phyloP scores from a whole-genome alignment of 2,329 filamentous ascomycete genomes.

The Colletotrichum sp. region DNA sequence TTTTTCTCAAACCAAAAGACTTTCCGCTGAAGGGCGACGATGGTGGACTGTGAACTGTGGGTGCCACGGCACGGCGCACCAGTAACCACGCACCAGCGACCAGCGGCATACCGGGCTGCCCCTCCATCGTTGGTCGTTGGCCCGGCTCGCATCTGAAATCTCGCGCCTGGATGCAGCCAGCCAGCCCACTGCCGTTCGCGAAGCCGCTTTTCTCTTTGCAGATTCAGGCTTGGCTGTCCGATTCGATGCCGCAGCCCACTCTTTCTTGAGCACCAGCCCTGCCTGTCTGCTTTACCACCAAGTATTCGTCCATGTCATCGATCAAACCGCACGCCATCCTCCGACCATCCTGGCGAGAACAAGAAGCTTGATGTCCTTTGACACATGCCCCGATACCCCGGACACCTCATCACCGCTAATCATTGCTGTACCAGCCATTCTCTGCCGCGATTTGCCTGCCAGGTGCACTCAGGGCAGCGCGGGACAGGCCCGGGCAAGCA shows the following conservation, averaged over 20 bases:
- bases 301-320: slow-evolving; percentile 1
- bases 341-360: neutral
- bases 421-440: neutral
- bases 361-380: neutral
- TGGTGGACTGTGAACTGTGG: neutral
- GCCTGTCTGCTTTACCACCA: neutral
- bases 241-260: neutral
- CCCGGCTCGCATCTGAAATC: slow-evolving; percentile 17
- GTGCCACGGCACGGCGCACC: neutral
- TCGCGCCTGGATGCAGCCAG: slow-evolving; percentile 13
- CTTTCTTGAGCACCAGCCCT: neutral
- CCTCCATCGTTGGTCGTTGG: neutral
- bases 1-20: slow-evolving; percentile 5
- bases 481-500: neutral
- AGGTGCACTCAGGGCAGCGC: neutral
- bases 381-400: neutral
- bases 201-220: slow-evolving; percentile 15
- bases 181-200: slow-evolving; percentile 10
- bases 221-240: slow-evolving; percentile 11
- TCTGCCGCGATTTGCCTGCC: neutral
- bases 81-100: neutral
- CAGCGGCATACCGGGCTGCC: neutral
- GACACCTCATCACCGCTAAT: neutral
- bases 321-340: neutral
- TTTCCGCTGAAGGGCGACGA: neutral